Conservation (phyloP, 176 grass and related monocot genomes). For the Musa itinerans region DNA sequence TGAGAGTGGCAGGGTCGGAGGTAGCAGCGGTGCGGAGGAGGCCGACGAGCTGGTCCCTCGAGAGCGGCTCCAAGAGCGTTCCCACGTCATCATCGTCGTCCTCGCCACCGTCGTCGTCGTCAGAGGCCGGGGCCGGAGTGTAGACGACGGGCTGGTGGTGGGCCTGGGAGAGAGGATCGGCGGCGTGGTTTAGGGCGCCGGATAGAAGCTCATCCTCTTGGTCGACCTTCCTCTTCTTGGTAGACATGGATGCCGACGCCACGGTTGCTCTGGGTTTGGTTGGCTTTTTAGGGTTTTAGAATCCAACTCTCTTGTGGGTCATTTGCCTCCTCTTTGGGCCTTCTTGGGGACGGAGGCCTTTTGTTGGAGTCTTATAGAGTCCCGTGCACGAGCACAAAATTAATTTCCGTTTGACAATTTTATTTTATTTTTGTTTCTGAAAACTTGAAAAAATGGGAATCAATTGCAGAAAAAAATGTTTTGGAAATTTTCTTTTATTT, state of each 20-base stretch:
- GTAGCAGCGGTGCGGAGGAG: conserved; percentile 8
- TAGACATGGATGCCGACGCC: not conserved
- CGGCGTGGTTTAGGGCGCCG: not conserved
- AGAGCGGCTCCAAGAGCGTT: conserved; percentile 67
- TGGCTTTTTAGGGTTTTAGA: conserved; percentile 4
- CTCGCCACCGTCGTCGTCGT: conserved; percentile 5
- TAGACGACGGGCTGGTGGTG: conserved; percentile 6
- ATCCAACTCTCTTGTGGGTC: not conserved
- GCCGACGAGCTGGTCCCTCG: not conserved
- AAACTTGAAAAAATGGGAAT: too few relatives aligned
- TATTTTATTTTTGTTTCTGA: too few relatives aligned
- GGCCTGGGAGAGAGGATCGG: not conserved
- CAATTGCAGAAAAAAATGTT: not conserved
- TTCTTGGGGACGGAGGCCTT: not conserved
- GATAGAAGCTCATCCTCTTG: conserved; percentile 24
- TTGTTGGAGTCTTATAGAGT: too few relatives aligned
- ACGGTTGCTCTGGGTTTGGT: not conserved
- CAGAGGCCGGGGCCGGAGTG: conserved; percentile 5
- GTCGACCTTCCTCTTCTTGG: conserved; percentile 21
- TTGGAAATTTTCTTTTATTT: too few relatives aligned
- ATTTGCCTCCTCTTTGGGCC: not conserved
- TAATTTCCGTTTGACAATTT: too few relatives aligned
- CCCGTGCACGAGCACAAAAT: too few relatives aligned
- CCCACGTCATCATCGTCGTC: conserved; percentile 48
- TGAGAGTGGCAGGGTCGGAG: not conserved